A percentile compares a stretch with the other conserved stretches of the same genome.
Evolutionary conservation across 192 early-diverging fungal genomes (phyloP).

Genomic region (Coemansia sp.): DNA sequence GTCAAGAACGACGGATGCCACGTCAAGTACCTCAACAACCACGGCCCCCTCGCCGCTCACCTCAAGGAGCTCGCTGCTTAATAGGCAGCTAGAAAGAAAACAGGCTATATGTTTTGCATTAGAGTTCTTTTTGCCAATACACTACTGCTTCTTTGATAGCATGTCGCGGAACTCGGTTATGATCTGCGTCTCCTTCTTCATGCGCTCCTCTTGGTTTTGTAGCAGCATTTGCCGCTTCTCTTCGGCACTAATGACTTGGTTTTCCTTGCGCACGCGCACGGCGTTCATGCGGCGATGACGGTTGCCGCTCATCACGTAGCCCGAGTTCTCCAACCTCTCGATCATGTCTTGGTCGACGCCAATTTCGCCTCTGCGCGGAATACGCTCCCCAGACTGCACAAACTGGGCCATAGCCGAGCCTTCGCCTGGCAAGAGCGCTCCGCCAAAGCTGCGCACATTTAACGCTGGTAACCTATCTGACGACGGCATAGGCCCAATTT

Average conservation of each 20-base stretch:
- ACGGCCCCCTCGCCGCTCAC: constrained; percentile 68
- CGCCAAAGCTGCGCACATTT: constrained; percentile 61
- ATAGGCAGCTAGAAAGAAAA: neutral
- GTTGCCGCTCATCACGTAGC: constrained; percentile 96
- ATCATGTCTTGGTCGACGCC: constrained; percentile 84
- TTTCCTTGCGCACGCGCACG: constrained; percentile 93
- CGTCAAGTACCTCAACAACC: constrained; percentile 85
- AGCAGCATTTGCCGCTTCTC: constrained; percentile 84
- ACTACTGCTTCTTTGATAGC: constrained; percentile 54
- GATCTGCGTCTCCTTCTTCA: constrained; percentile 87
- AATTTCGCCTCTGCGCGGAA: constrained; percentile 97
- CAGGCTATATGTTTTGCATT: neutral
- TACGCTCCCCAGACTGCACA: constrained; percentile 89
- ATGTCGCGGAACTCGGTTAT: constrained; percentile 90
- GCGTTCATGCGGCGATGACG: constrained; percentile 93
- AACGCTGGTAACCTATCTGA: neutral
- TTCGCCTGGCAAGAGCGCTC: constrained; percentile 81
- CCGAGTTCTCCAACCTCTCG: constrained; percentile 75
- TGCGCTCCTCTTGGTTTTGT: constrained; percentile 85
- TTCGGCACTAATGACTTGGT: constrained; percentile 94
- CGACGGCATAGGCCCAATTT: constrained; percentile 22
- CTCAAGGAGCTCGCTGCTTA: constrained; percentile 31
- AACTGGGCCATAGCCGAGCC: constrained; percentile 88
- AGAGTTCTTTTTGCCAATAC: neutral
- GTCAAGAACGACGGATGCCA: constrained; percentile 90